These are phyloP conservation scores for Carex cristatella DNA, from an alignment of 176 grass and related monocot species.

Conservation along the genomic window DNA sequence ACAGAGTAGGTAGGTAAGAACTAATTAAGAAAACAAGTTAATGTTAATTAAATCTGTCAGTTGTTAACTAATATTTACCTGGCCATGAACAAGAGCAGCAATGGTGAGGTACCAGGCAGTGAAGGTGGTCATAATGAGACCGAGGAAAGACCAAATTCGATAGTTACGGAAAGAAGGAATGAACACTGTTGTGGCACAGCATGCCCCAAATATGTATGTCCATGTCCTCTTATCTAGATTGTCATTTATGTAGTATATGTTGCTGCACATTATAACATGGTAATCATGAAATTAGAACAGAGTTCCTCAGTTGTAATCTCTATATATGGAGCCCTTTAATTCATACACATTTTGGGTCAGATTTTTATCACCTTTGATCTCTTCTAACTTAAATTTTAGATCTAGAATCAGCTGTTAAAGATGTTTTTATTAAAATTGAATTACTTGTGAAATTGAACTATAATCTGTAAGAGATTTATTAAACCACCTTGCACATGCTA, in stretches of 20 bases:
- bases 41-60: constrained; percentile 10
- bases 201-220: constrained; percentile 98
- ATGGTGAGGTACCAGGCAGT: constrained; percentile 91
- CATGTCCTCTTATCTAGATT: constrained; percentile 87
- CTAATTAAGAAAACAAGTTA: background rate
- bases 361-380: background rate
- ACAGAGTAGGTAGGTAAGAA: constrained; percentile 3
- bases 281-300: background rate
- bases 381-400: background rate
- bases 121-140: constrained; percentile 83
- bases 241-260: constrained; percentile 99
- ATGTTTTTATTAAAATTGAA: background rate
- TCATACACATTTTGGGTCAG: background rate
- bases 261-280: constrained; percentile 33
- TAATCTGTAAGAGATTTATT: background rate
- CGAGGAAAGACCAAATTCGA: constrained; percentile 91
- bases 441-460: background rate
- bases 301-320: background rate
- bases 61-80: constrained; percentile 23
- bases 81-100: constrained; percentile 60
- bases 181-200: constrained; percentile 93
- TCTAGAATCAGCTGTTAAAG: background rate
- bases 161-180: constrained; percentile 98
- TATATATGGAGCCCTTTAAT: background rate
- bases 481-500: constrained; percentile 81